phyloP scores from a whole-genome alignment of 495 filamentous ascomycete species.

The Xanthoparmelia taractica region DNA sequence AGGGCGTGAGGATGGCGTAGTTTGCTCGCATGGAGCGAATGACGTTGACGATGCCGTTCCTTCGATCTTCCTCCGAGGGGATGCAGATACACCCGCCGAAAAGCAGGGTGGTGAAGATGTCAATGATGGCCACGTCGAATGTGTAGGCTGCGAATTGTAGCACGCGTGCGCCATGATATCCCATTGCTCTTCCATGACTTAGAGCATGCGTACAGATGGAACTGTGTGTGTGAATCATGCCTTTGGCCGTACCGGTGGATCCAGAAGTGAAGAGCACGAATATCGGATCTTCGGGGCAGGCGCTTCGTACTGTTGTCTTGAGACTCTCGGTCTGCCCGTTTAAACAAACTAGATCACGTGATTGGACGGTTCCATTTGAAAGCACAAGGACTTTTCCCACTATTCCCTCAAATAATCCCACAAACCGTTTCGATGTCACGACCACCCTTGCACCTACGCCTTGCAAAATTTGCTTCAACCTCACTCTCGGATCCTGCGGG shows the following conservation, averaged over 20 bases:
- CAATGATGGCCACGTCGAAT: conserved; percentile 44
- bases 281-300: conserved; percentile 28
- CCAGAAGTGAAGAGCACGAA: conserved; percentile 34
- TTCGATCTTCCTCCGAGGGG: conserved; percentile 41
- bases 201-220: conserved; percentile 18
- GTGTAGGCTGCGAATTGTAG: conserved; percentile 32
- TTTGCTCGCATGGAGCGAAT: conserved; percentile 26
- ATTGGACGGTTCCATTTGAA: no score
- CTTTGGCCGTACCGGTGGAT: conserved; percentile 33
- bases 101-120: conserved; percentile 47
- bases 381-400: no score
- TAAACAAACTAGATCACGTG: no score
- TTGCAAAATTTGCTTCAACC: no score
- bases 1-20: conserved; percentile 28
- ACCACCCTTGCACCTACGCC: no score
- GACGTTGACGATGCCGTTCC: conserved; percentile 29
- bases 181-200: no score
- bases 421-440: no score
- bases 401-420: no score
- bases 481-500: conserved; percentile 27
- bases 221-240: conserved; percentile 34
- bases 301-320: no score
- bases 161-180: conserved; percentile 11
- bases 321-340: no score
- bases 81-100: conserved; percentile 43